Evolutionary conservation across 2,329 filamentous ascomycete genomes (phyloP).

Genomic region (Penicillium sp.): DNA sequence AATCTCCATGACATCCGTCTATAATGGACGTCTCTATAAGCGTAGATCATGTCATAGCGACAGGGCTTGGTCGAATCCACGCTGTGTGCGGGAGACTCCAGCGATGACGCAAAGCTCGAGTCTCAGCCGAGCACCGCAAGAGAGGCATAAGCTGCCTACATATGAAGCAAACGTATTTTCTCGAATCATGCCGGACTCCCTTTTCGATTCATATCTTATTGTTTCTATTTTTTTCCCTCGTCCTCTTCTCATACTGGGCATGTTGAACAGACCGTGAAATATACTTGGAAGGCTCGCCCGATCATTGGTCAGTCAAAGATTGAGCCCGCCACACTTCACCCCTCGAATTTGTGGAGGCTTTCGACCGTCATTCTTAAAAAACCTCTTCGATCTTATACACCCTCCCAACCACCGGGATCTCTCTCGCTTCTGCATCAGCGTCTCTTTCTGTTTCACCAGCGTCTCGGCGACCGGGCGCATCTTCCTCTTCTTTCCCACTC

Average conservation of each 20-base stretch:
- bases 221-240: neutral
- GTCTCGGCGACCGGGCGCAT: conserved; percentile 16
- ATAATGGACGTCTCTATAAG: neutral
- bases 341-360: conserved; percentile 34
- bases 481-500: conserved; percentile 17
- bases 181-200: neutral
- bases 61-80: neutral
- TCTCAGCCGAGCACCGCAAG: conserved; percentile 1
- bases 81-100: neutral
- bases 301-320: conserved; percentile 23
- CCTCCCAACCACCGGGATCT: neutral
- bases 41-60: neutral
- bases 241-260: neutral
- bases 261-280: neutral
- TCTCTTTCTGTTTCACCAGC: conserved; percentile 7
- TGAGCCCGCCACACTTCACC: conserved; percentile 30
- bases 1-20: neutral
- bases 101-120: conserved; percentile 18
- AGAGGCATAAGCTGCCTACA: neutral
- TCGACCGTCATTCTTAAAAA: conserved; percentile 14
- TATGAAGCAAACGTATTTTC: neutral
- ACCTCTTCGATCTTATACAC: conserved; percentile 1
- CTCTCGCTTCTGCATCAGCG: conserved; percentile 15
- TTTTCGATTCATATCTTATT: neutral
- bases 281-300: conserved; percentile 15